Evolutionary conservation across 257 asterid species (phyloP), one percentile per base, ranked within the genome.

Genomic region (Mitragyna speciosa): DNA sequence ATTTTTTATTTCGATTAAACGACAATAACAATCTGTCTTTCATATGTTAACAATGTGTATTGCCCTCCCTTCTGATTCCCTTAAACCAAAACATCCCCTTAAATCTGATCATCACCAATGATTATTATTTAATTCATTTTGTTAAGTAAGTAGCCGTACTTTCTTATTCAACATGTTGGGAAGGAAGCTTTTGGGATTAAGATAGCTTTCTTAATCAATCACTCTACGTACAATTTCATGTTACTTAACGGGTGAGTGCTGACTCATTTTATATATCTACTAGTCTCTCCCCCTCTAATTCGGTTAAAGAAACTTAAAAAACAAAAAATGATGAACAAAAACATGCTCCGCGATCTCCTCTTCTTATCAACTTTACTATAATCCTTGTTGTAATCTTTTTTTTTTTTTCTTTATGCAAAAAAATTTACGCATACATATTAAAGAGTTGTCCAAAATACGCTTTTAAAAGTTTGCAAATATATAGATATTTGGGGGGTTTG

Each of bases 311-410:
- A 68, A 3, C 16, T 19, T 11, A 5, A 19, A 16, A 14, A 12
- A 19, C 1, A 49, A 12, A 20, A 48, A 64, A 43, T 31, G 47
- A 79, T 72, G 82, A 63, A 63, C 78, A 72, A 48, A 63, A 63
- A 31, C 83, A 72, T 59, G 43, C 78, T 74, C 76, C 70, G 47
- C 56, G 51, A 66, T 73, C 75, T 80, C 54, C 71, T 66, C 79
- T 36, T 31, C 43, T 51, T 45, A 48, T 65, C 31, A 54, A 0
- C 49, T 47, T 19, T 65, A 47, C 33, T 65, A n/a, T 75, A 39
- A 19, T 78, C 72, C 12, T 17, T 63, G 75, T 71, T 20, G 8
- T 16, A 7, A 43, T 45, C 36, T 16, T 58, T 12, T 24, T 64
- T n/a, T 8, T 12, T 51, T 51, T 0, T 41, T 56, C 0, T 15